A percentile compares a stretch with the other conserved stretches of the same genome.
These are phyloP conservation scores for Rhodotorula mucilaginosa DNA, from an alignment of 1,284 basidiomycete genomes.

Conservation along the genomic window DNA sequence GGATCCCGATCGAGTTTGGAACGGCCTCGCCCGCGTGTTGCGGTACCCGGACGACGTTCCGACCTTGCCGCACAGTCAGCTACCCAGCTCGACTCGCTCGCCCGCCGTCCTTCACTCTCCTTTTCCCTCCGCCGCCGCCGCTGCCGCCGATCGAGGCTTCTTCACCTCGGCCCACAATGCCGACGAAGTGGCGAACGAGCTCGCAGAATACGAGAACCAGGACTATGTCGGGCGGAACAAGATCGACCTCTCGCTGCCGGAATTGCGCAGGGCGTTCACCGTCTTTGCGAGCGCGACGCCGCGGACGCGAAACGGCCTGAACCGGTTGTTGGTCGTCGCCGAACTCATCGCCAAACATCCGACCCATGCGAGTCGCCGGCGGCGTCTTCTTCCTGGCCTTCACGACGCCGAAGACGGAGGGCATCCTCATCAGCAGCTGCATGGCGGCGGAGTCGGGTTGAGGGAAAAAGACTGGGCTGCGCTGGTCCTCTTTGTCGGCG, in stretches of 20 bases:
- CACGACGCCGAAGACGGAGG: neutral
- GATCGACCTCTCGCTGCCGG: slow-evolving; percentile 24
- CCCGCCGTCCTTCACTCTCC: neutral
- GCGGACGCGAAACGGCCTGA: slow-evolving; percentile 22
- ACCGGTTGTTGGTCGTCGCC: slow-evolving; percentile 34
- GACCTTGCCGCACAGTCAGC: slow-evolving; percentile 13
- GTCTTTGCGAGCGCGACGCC: slow-evolving; percentile 23
- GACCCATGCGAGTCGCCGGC: neutral
- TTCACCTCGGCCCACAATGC: slow-evolving; percentile 8
- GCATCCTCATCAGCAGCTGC: neutral
- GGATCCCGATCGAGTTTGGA: slow-evolving; percentile 23
- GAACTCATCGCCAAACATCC: slow-evolving; percentile 27
- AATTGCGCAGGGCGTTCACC: slow-evolving; percentile 22
- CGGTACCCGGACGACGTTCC: slow-evolving; percentile 30
- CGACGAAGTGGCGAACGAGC: neutral
- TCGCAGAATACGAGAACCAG: neutral
- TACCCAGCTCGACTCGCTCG: slow-evolving; percentile 14
- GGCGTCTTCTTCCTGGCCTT: too few relatives aligned
- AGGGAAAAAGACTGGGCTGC: slow-evolving; percentile 19
- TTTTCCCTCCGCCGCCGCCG: neutral
- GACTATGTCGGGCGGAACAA: slow-evolving; percentile 1
- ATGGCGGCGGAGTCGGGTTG: slow-evolving; percentile 21
- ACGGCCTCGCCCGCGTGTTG: slow-evolving; percentile 19
- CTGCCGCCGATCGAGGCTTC: neutral
- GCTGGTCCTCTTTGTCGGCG: slow-evolving; percentile 27